These are phyloP conservation scores for Candida lessepsii DNA, from an alignment of 805 yeast genomes.

Conservation along the genomic window DNA sequence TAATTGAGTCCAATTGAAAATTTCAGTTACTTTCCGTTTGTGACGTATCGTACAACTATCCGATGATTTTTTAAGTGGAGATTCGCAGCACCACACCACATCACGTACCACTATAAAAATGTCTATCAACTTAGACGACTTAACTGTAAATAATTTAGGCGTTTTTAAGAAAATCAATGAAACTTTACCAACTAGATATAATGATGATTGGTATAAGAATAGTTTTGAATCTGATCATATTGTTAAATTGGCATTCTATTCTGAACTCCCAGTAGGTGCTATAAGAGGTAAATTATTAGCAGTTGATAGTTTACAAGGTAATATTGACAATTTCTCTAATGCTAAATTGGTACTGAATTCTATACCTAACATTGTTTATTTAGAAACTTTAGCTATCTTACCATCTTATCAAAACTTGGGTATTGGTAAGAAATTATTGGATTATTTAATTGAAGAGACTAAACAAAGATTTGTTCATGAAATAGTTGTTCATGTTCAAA, in stretches of 20 bases:
- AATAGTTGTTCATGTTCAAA: conserved; percentile 54
- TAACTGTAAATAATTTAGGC: conserved; percentile 61
- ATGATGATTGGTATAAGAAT: conserved; percentile 52
- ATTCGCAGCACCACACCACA: no score
- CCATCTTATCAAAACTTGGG: conserved; percentile 60
- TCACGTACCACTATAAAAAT: no score
- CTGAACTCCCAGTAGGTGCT: conserved; percentile 81
- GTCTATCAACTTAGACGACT: conserved; percentile 43
- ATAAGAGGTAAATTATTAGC: conserved; percentile 55
- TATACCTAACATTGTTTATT: conserved; percentile 55
- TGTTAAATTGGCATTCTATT: conserved; percentile 59
- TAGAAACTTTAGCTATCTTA: conserved; percentile 68
- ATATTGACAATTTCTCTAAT: conserved; percentile 27
- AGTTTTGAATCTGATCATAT: conserved; percentile 49
- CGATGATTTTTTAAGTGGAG: conserved; percentile 3
- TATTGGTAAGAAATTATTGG: conserved; percentile 58
- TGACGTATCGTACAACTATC: not conserved
- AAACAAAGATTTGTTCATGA: conserved; percentile 52
- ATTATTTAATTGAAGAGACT: conserved; percentile 56
- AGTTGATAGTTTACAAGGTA: conserved; percentile 28
- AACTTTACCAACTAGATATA: conserved; percentile 50
- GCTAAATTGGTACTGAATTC: conserved; percentile 24
- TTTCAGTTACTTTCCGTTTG: no score
- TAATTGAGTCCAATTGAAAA: no score
- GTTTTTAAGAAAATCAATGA: conserved; percentile 56